Base-by-base conservation (phyloP, 2,329 filamentous ascomycete species). In the Paecilomyces sp. region DNA sequence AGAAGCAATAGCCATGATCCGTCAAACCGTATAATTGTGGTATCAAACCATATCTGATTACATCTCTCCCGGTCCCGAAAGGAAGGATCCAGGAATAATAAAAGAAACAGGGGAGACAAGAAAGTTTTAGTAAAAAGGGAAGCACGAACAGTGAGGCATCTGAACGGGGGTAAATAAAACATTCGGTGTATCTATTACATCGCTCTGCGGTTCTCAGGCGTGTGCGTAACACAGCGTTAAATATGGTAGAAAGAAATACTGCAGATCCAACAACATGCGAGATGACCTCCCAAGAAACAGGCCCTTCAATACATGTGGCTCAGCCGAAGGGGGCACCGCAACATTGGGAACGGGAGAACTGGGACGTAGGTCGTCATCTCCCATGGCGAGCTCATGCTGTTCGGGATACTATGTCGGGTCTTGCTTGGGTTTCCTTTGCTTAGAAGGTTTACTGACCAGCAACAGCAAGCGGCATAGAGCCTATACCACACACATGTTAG, bases 211-310 rank as follows among this genome's bases (percentile, higher is more conserved):
- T 47, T 47, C 41, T 47, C 6, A 13, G 31, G 5, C 28, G 34
- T 52, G 30, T 53, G 9, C 55, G 59, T 33, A 64, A 64, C 24
- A 62, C 30, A 11, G 15, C 56, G 31, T 50, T 68, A 18, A 68
- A 62, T 63, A 56, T 15, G 2, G 24, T 12, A 41, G n/a, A 58
- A n/a, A 58, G 2, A n/a, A 47, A 47, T 47, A 47, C 13, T 47
- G 36, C 15, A 47, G n/a, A 12, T 18, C n/a, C 36, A 47, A 18
- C 36, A 47, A 18, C 36, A 47, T 47, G n/a, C n/a, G 15, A 18
- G 41, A 47, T 47, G n/a, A 47, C 41, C 41, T 47, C n/a, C 41
- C 41, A 18, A 47, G 41, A 47, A 47, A 3, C n/a, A 47, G 41
- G n/a, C 41, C n/a, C n/a, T 47, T 47, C 15, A 47, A 11, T 47